phyloP scores from a whole-genome alignment of 208 protist genomes.

The Tritrichomonas foetus region DNA sequence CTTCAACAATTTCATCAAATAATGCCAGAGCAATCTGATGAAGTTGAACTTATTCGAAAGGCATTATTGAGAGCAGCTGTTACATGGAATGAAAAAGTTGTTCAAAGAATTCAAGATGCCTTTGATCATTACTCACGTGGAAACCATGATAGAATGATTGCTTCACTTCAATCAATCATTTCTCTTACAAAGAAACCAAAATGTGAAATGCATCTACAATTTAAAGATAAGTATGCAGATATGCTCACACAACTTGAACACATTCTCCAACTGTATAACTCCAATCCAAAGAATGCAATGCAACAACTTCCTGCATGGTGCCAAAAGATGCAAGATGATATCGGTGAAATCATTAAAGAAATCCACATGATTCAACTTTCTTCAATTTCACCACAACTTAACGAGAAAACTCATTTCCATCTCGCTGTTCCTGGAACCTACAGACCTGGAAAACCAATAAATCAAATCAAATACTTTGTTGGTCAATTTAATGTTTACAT shows the following conservation, averaged over 20 bases:
- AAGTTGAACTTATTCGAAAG: neutral
- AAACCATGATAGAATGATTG: neutral
- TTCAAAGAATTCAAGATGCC: neutral
- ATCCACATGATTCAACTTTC: neutral
- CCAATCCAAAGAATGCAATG: no score
- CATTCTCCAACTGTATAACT: no score
- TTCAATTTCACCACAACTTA: neutral
- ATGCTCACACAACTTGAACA: neutral
- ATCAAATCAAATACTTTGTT: neutral
- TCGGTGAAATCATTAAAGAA: neutral
- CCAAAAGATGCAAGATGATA: neutral
- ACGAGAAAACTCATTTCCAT: neutral
- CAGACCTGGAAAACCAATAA: constrained; percentile 1
- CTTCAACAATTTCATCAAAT: neutral
- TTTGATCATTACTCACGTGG: neutral
- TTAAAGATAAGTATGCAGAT: neutral
- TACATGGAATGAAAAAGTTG: neutral
- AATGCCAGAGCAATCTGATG: neutral
- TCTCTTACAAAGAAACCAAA: neutral
- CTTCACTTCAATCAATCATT: neutral
- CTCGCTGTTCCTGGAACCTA: constrained; percentile 4
- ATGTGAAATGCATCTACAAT: constrained; percentile 1
- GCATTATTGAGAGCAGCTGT: constrained; percentile 1
- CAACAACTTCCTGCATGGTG: neutral
- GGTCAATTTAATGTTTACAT: constrained; percentile 35